phyloP scores from a whole-genome alignment of 2,329 filamentous ascomycete species.

The Penicillium rolfsii region DNA sequence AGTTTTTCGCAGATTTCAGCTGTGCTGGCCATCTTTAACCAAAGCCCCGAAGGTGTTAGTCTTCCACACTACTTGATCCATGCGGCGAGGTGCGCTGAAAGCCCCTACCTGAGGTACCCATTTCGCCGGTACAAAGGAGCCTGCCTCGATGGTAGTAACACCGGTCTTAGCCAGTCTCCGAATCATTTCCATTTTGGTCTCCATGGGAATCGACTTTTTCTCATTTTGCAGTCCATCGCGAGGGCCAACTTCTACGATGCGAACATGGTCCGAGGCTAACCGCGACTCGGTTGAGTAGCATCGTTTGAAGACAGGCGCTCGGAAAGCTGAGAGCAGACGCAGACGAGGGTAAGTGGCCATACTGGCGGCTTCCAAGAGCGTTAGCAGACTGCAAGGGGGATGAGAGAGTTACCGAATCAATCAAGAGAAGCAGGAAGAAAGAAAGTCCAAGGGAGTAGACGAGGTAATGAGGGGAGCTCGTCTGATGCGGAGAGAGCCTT shows the following conservation, averaged over 20 bases:
- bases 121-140: slow-evolving; percentile 58
- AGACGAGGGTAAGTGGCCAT: slow-evolving; percentile 34
- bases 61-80: neutral
- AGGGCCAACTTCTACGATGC: slow-evolving; percentile 58
- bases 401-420: neutral
- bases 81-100: slow-evolving; percentile 8
- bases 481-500: slow-evolving; percentile 37
- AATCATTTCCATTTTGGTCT: slow-evolving; percentile 56
- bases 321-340: slow-evolving; percentile 36
- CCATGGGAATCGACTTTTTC: slow-evolving; percentile 52
- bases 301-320: slow-evolving; percentile 30
- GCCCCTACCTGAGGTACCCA: slow-evolving; percentile 56
- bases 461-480: slow-evolving; percentile 16
- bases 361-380: slow-evolving; percentile 22
- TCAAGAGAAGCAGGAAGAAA: slow-evolving; percentile 9
- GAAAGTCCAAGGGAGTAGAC: slow-evolving; percentile 9
- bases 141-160: slow-evolving; percentile 55
- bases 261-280: slow-evolving; percentile 53
- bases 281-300: slow-evolving; percentile 46
- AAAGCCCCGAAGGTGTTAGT: neutral
- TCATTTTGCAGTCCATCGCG: slow-evolving; percentile 60
- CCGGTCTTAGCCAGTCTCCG: slow-evolving; percentile 52
- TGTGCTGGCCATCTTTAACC: slow-evolving; percentile 64
- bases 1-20: slow-evolving; percentile 62
- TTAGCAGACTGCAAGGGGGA: neutral